A percentile compares a stretch with the other conserved stretches of the same genome.
phyloP scores from a whole-genome alignment of 371 early-diverging fungal species.

The Lichtheimia hyalospora region DNA sequence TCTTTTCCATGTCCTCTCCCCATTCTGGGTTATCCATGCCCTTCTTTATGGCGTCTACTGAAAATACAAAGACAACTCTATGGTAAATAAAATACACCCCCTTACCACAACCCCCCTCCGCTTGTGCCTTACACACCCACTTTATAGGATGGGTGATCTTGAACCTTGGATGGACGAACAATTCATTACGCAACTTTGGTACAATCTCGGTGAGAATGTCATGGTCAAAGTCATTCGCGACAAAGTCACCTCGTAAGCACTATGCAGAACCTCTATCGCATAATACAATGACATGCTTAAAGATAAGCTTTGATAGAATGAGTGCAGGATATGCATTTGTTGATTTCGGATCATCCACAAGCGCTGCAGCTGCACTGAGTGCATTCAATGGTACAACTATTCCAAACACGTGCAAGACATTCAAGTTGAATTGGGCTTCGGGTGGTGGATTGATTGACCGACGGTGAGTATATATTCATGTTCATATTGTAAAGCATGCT shows the following conservation, averaged over 20 bases:
- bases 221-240: slow-evolving; percentile 89
- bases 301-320: slow-evolving; percentile 22
- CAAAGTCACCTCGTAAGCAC: slow-evolving; percentile 56
- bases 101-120: not conserved
- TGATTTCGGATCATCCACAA: slow-evolving; percentile 55
- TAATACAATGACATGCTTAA: not conserved
- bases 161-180: slow-evolving; percentile 87
- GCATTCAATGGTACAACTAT: slow-evolving; percentile 76
- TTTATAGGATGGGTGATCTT: slow-evolving; percentile 77
- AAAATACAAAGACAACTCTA: slow-evolving; percentile 11
- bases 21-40: not conserved
- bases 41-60: slow-evolving; percentile 3
- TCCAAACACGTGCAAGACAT: slow-evolving; percentile 75
- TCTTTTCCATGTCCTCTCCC: slow-evolving; percentile 3
- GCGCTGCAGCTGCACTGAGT: slow-evolving; percentile 16
- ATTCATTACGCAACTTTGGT: slow-evolving; percentile 74
- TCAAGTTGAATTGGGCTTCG: slow-evolving; percentile 70
- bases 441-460: slow-evolving; percentile 62
- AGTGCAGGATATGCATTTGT: slow-evolving; percentile 80
- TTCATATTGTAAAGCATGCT: too few relatives aligned
- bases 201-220: slow-evolving; percentile 65
- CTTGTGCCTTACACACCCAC: not conserved
- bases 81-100: slow-evolving; percentile 4
- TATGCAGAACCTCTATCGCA: not conserved
- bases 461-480: slow-evolving; percentile 23